Conservation (phyloP, 768 basidiomycete species). For the Boletus rufocinnamomeus region DNA sequence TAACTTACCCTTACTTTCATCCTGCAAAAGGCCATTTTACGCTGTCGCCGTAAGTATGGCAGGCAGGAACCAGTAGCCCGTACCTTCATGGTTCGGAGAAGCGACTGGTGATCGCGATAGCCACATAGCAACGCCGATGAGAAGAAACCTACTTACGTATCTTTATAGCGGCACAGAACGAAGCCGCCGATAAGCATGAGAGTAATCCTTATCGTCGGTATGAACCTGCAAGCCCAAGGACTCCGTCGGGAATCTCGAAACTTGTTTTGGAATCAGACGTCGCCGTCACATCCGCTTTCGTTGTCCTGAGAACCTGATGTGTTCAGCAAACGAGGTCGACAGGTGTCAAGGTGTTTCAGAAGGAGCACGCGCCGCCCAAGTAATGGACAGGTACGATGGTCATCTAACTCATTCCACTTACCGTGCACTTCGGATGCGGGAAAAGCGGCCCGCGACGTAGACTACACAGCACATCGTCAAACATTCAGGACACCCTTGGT, state of each 20-base stretch:
- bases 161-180: not conserved
- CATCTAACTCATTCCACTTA: not conserved
- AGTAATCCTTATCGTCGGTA: conserved; percentile 16
- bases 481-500: not conserved
- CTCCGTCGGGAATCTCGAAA: conserved; percentile 5
- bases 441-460: not conserved
- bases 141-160: conserved; percentile 14
- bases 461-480: not conserved
- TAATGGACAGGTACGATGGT: not conserved
- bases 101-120: not conserved
- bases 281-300: not conserved
- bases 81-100: not conserved
- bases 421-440: not conserved
- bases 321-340: conserved; percentile 1
- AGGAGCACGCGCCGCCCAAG: not conserved
- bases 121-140: not conserved
- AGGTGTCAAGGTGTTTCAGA: conserved; percentile 16
- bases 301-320: conserved; percentile 1
- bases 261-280: not conserved
- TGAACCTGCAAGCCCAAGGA: not conserved
- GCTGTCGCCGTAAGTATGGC: not conserved
- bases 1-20: not conserved
- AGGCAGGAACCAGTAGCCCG: not conserved
- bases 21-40: not conserved
- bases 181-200: conserved; percentile 9